Percentiles rank a stretch among this genome's conserved stretches.
Evolutionary conservation across 768 basidiomycete genomes (phyloP).

Genomic region (Phlebiopsis flavidoalba): DNA sequence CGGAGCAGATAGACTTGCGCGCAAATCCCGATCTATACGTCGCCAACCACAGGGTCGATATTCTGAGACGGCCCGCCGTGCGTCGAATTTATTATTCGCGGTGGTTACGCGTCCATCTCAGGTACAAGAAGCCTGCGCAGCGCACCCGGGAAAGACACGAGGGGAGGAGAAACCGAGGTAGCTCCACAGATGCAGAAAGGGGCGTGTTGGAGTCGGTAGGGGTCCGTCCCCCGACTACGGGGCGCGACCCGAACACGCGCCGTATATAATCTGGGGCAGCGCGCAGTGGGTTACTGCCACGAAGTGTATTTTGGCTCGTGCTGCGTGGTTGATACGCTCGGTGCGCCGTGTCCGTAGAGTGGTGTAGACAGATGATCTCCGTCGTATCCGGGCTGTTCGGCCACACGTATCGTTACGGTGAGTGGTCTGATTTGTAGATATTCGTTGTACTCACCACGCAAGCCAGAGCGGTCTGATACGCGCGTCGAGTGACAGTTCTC

Average conservation of each 20-base stretch:
- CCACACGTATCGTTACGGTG: too few species aligned
- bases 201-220: constrained; percentile 4
- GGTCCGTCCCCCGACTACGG: not conserved
- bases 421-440: too few species aligned
- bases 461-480: too few species aligned
- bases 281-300: too few species aligned
- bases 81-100: too few species aligned
- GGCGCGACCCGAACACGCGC: not conserved
- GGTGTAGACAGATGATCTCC: too few species aligned
- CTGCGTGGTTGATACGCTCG: too few species aligned
- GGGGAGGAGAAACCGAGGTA: not conserved
- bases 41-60: not conserved
- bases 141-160: not conserved
- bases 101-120: not conserved
- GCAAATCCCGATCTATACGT: not conserved
- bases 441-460: too few species aligned
- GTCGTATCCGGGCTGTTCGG: too few species aligned
- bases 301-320: not conserved
- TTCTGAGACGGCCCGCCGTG: not conserved
- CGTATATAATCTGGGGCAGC: not conserved
- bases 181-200: constrained; percentile 8
- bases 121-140: not conserved
- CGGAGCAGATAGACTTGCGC: not conserved
- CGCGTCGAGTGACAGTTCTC: too few species aligned
- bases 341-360: too few species aligned